Evolutionary conservation across 106 monocot species (phyloP).

Genomic region (Hemerocallis citrina): DNA sequence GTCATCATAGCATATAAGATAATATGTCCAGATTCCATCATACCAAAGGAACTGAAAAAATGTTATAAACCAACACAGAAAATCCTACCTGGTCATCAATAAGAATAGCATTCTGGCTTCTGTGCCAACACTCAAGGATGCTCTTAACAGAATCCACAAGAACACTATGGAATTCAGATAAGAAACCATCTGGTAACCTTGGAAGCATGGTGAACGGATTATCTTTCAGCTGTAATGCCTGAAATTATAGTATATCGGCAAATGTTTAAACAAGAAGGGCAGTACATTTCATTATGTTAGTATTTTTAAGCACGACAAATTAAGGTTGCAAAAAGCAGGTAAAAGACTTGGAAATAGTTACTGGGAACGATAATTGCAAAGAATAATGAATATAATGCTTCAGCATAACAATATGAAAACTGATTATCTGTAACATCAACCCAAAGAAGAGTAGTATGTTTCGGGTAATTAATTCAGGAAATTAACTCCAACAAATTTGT

Average conservation of each 20-base stretch:
- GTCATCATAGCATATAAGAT: neutral
- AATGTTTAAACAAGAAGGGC: too few relatives aligned
- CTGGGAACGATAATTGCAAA: too few relatives aligned
- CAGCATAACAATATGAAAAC: too few relatives aligned
- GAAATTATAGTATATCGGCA: conserved; percentile 1
- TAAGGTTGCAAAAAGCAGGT: too few relatives aligned
- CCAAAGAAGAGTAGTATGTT: too few relatives aligned
- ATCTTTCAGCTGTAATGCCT: conserved; percentile 24
- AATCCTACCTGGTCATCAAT: conserved; percentile 64
- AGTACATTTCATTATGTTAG: too few relatives aligned
- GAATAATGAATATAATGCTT: too few relatives aligned
- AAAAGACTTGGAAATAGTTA: too few relatives aligned
- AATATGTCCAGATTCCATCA: neutral
- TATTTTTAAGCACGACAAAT: too few relatives aligned
- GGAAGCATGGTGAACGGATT: conserved; percentile 19
- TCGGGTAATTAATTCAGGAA: neutral
- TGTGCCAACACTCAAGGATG: conserved; percentile 64
- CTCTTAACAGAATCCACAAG: conserved; percentile 36
- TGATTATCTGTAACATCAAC: too few relatives aligned
- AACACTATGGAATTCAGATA: conserved; percentile 29
- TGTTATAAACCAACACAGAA: neutral
- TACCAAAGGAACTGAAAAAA: neutral
- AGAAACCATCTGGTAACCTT: conserved; percentile 38
- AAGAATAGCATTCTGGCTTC: conserved; percentile 42
- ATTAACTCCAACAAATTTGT: neutral